Base-by-base conservation (phyloP, 768 basidiomycete species). In the Boletus rubroflammeus region DNA sequence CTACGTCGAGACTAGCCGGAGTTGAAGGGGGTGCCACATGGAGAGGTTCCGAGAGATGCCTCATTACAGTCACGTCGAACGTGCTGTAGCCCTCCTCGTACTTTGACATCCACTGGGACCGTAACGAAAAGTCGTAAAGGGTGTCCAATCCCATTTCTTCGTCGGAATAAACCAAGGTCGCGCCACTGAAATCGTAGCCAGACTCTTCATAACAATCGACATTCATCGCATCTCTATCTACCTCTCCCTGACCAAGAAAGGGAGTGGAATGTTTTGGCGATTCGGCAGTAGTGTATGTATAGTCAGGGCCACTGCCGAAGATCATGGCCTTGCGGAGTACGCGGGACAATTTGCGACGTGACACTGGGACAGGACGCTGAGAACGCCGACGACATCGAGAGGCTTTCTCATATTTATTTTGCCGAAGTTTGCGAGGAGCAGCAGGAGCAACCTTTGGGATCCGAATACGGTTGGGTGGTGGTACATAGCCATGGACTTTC, bases 401-500 rank as follows among this genome's bases (percentile, higher is more conserved):
- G 17, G 3, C 5, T 31, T 43, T 64, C 6, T 38, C 40, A 11
- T 49, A 52, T 29, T 21, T 44, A 6, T 13, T 38, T 21, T 36
- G 48, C 4, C 19, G 34, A 13, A 32, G 17, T 2, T 41, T 21
- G 31, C 43, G 38, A n/a, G 28, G 23, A 5, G 28, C 3, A 7
- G 31, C 6, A 5, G 44, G 5, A 32, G 3, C 15, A 29, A 5
- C 19, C 1, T 13, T 44, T 10, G 19, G 1, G 17, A 0, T n/a
- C 6, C 52, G 51, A 28, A 35, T 4, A 17, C 55, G 65, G 40
- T 39, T 44, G 6, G 41, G 40, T 2, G 45, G 50, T 8, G 69
- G 63, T 14, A 59, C 19, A 35, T 69, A 56, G 1, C 53, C 62
- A 17, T 71, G 70, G 17, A 21, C 19, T 14, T 42, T 49, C 41